These are phyloP conservation scores for Silene noctiflora DNA, from an alignment of 179 eudicot species.

Conservation along the genomic window DNA sequence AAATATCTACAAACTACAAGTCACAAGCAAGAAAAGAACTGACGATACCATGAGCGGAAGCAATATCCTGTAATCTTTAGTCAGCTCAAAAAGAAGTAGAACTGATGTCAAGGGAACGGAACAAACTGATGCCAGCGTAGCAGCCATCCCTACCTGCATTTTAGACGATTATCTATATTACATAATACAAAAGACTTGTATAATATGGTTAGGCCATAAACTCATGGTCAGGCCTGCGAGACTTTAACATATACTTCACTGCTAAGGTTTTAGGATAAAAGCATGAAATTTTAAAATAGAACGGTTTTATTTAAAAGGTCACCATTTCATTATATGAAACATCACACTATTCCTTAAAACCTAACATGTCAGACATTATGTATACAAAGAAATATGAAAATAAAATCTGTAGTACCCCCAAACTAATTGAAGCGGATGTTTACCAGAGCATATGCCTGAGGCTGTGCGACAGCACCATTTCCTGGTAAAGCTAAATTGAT, in stretches of 20 bases:
- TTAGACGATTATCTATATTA: neutral
- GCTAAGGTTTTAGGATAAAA: neutral
- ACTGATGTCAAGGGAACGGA: conserved; percentile 97
- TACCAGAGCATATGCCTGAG: conserved; percentile 98
- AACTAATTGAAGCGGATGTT: neutral
- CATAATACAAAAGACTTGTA: neutral
- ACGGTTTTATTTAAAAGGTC: neutral
- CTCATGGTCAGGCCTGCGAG: neutral
- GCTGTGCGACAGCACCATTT: conserved; percentile 85
- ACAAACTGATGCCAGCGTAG: conserved; percentile 95
- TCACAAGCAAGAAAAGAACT: conserved; percentile 8
- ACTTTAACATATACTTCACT: neutral
- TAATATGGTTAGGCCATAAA: conserved; percentile 6
- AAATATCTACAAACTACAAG: neutral
- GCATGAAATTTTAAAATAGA: neutral
- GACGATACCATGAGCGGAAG: conserved; percentile 90
- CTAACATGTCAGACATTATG: neutral
- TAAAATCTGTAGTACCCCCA: neutral
- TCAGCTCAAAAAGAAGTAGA: conserved; percentile 91
- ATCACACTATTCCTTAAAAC: neutral
- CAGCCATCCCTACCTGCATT: conserved; percentile 99
- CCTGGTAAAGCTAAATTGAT: conserved; percentile 89
- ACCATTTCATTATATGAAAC: neutral
- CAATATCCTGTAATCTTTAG: conserved; percentile 91
- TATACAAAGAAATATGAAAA: neutral